Base-by-base conservation (phyloP, 2,329 filamentous ascomycete genomes). In the Aspergillus pseudonomiae region DNA sequence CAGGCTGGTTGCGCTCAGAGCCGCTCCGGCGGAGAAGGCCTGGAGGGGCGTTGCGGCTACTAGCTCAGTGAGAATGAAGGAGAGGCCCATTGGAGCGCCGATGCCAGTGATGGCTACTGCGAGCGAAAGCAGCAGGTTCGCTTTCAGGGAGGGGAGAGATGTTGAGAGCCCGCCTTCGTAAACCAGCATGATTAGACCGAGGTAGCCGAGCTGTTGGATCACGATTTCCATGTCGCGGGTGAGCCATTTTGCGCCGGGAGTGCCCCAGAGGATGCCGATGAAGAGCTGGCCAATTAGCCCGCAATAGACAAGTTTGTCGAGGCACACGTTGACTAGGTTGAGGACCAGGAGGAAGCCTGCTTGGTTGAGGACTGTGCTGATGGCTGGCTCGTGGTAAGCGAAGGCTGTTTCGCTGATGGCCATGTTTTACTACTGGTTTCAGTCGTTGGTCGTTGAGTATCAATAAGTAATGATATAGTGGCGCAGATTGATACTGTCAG, bases 271-370 rank as follows among this genome's bases (percentile, higher is more conserved):
- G 10, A 92, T 84, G 14, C 91, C 91, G 21, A 93, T 74, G 9
- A 92, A 79, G 16, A 94, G 83, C 69, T 94, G 89, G 0, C 90
- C 91, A 7, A 93, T 78, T 0, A 93, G 83, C 0, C 90, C 91
- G 70, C 90, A 92, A 73, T 89, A 91, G 0, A 91, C 71, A 0
- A 86, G 67, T 16, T 77, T 81, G 68, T 93, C 86, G 1, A 92
- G 80, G 0, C 82, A 70, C 61, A 80, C 80, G 65, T 88, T 88
- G 64, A 86, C 68, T 6, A 84, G 52, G 67, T 91, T 91, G 52
- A 91, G 82, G 0, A 86, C 73, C 0, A 92, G 71, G 0, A 92
- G 74, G 67, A 93, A 89, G 0, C 86, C 87, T 0, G 88, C 79
- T 5, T 85, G 81, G 50, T 85, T 82, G 2, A 92, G 81, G 53